Percentiles rank a stretch among this genome's conserved stretches.
phyloP scores from a whole-genome alignment of 345 rosid genomes.

The Melaleuca quinquenervia region DNA sequence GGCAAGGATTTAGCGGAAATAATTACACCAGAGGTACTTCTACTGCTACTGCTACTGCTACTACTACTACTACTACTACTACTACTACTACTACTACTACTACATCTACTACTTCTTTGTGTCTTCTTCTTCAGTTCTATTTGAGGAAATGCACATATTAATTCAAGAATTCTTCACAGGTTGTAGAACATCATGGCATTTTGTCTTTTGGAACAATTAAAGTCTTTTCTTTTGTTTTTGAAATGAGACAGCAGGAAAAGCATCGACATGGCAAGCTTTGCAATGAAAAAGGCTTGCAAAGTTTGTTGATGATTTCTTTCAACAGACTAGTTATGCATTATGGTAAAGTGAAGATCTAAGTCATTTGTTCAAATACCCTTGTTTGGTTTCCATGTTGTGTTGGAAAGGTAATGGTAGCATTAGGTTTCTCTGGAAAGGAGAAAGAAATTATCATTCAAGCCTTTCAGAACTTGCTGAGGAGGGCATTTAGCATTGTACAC shows the following conservation, averaged over 20 bases:
- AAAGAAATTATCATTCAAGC: background rate
- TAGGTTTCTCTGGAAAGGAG: background rate
- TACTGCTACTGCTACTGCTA: background rate
- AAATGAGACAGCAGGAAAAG: background rate
- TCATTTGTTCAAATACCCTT: background rate
- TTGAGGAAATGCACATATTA: background rate
- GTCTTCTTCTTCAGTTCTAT: background rate
- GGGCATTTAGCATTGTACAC: background rate
- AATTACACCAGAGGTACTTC: constrained; percentile 52
- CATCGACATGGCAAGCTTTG: background rate
- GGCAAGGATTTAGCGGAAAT: constrained; percentile 86
- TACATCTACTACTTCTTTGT: background rate
- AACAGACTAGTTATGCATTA: background rate
- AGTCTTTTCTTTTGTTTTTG: background rate
- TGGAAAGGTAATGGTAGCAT: background rate
- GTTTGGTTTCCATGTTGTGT: background rate
- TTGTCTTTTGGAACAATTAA: background rate
- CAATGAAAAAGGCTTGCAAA: background rate
- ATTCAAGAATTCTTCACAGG: background rate
- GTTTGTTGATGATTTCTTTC: background rate
- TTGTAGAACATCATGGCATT: background rate
- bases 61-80: constrained; percentile 6
- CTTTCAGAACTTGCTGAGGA: background rate
- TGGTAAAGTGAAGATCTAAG: background rate
- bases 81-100: too few relatives aligned